Evolutionary conservation across 768 basidiomycete species (phyloP), one percentile per base, ranked within the genome.

Genomic region (Leccinum fibrillosum): DNA sequence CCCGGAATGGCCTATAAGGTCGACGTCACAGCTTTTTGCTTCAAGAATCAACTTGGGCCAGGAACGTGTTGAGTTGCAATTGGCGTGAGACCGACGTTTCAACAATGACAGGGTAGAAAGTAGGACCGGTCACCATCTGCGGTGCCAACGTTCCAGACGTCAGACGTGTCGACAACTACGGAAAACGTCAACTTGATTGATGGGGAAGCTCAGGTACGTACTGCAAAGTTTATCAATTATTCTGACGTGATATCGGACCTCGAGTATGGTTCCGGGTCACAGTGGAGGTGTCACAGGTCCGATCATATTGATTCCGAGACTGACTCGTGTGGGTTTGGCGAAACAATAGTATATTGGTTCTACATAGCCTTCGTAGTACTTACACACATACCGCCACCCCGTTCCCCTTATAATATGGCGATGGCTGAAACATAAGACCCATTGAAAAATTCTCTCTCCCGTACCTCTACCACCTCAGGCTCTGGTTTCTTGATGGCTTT

Each of bases 401-500:
- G 47, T 42, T 26, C 34, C 30, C 34, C 48, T 30, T 49, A 49
- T 49, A 30, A 30, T 7, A 30, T 32, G 25, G 30, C 30, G 26
- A 65, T 53, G 50, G 51, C 53, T 55, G 63, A 59, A 62, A 67
- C 65, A 60, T 52, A 58, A 47, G 39, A 12, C 11, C 7, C 15
- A 11, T 21, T 52, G 34, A 25, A 35, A 53, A 26, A 12, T 12
- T 37, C 45, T 32, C 44, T 35, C 26, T 9, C 21, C n/a, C 15
- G 11, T 28, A 21, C 26, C 44, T 45, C 42, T 4, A 13, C 26
- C 2, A 8, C 53, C 9, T 15, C 15, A 19, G 3, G 5, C 9
- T 15, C 15, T 23, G 2, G 5, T 25, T 39, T 25, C 23, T 49
- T 7, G 45, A 84, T 84, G 82, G 76, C 81, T 23, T 72, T 84